A percentile compares a stretch with the other conserved stretches of the same genome.
These are phyloP conservation scores for Lentinus tigrinus DNA, from an alignment of 768 basidiomycete species.

Conservation along the genomic window DNA sequence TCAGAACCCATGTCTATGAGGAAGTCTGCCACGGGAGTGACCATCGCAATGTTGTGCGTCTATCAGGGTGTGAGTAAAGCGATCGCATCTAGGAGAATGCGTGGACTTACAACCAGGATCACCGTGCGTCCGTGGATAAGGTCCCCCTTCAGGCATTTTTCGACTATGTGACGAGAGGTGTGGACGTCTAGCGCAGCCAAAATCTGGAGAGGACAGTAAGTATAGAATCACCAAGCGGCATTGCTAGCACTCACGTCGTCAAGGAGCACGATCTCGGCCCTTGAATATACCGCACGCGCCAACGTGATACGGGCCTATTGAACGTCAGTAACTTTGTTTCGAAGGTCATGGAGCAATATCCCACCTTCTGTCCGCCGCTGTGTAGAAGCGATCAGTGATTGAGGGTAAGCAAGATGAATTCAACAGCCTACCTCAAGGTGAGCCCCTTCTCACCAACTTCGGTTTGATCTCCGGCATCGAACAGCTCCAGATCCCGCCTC, in stretches of 20 bases:
- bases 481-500: constrained; percentile 45
- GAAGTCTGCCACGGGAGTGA: constrained; percentile 48
- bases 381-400: neutral
- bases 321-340: no score
- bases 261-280: constrained; percentile 35
- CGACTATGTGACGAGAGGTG: constrained; percentile 47
- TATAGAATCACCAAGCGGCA: no score
- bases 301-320: constrained; percentile 36
- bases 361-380: constrained; percentile 47
- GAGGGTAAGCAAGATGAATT: no score
- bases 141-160: constrained; percentile 43
- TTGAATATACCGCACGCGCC: constrained; percentile 40
- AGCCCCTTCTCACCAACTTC: constrained; percentile 63
- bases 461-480: constrained; percentile 50
- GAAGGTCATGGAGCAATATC: neutral
- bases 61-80: constrained; percentile 10
- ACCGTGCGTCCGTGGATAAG: constrained; percentile 45
- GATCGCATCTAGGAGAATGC: neutral
- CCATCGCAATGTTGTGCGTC: constrained; percentile 52
- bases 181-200: constrained; percentile 51
- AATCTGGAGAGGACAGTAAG: constrained; percentile 17
- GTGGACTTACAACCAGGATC: constrained; percentile 39
- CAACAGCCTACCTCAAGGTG: constrained; percentile 33
- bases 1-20: constrained; percentile 52
- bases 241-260: constrained; percentile 34